phyloP scores from a whole-genome alignment of 2,329 filamentous ascomycete species.

The Chaetomium globosum region DNA sequence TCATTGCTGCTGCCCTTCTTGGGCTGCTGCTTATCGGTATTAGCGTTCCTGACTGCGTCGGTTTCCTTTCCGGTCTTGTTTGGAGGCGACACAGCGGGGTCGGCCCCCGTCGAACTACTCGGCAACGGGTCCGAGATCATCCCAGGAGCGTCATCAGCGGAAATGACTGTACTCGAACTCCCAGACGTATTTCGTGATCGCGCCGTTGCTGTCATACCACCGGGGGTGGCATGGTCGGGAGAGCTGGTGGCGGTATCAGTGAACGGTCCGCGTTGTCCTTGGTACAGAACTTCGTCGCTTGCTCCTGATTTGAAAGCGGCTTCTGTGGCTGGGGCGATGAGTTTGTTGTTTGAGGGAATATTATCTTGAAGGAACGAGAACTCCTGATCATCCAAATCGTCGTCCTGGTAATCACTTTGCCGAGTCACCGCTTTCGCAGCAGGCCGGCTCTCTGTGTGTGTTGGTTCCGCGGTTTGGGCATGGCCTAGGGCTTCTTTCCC shows the following conservation, averaged over 20 bases:
- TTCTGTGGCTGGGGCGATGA: background rate
- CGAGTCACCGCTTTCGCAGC: background rate
- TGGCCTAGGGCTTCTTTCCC: background rate
- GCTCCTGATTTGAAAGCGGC: constrained; percentile 22
- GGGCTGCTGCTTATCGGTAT: rapidly evolving
- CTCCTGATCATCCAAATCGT: constrained; percentile 3
- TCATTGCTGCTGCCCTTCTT: constrained; percentile 19
- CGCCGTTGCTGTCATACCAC: background rate
- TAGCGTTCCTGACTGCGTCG: rapidly evolving
- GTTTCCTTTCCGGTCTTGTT: background rate
- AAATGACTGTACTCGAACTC: background rate
- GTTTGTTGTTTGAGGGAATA: background rate
- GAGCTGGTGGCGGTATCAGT: background rate
- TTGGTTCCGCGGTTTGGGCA: background rate
- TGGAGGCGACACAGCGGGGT: background rate
- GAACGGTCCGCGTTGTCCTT: constrained; percentile 10
- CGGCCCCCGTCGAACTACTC: background rate
- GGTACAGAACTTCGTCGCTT: constrained; percentile 21
- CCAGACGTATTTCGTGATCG: background rate
- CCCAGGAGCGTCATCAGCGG: background rate
- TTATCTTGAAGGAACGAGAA: background rate
- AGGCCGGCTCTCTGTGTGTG: background rate
- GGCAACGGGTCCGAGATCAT: background rate
- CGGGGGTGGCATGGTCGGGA: too few relatives aligned
- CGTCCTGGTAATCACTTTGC: background rate